These are phyloP conservation scores for Penicillium paradoxum DNA, from an alignment of 495 filamentous ascomycete genomes.

Conservation along the genomic window DNA sequence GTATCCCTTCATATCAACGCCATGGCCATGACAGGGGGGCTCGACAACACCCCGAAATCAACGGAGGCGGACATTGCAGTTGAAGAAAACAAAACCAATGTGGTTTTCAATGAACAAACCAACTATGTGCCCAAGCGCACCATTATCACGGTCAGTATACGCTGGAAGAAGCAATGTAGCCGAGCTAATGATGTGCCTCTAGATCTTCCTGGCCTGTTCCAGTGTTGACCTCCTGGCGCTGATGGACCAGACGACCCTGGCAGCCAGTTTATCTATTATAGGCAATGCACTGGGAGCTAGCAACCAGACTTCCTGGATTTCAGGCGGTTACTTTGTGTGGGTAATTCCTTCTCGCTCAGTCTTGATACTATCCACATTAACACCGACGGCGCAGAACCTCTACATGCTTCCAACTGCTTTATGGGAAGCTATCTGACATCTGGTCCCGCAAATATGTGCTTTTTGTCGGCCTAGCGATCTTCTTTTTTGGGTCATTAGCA, in stretches of 20 bases:
- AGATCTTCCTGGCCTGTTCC: constrained; percentile 55
- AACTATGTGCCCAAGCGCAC: constrained; percentile 49
- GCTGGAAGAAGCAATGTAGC: not conserved
- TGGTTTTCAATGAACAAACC: constrained; percentile 50
- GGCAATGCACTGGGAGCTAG: constrained; percentile 43
- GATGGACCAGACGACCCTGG: constrained; percentile 53
- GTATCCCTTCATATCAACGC: not conserved
- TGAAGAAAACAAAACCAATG: constrained; percentile 13
- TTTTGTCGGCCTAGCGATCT: constrained; percentile 46
- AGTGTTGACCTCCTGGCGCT: constrained; percentile 50
- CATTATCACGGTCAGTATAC: constrained; percentile 43
- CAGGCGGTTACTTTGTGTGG: constrained; percentile 50
- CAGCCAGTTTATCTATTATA: constrained; percentile 48
- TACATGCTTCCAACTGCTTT: constrained; percentile 52
- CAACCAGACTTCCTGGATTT: constrained; percentile 50
- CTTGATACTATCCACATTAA: not conserved
- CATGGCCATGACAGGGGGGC: constrained; percentile 14
- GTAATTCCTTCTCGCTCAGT: constrained; percentile 1
- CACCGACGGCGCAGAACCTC: constrained; percentile 34
- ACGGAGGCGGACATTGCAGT: not conserved
- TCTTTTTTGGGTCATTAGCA: constrained; percentile 52
- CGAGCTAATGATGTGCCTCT: not conserved
- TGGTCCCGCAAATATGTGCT: constrained; percentile 53
- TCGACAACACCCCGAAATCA: constrained; percentile 1
- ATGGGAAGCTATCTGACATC: constrained; percentile 53